These are phyloP conservation scores for Aureobasidium mangrovei DNA, from an alignment of 2,329 filamentous ascomycete genomes.

Conservation along the genomic window DNA sequence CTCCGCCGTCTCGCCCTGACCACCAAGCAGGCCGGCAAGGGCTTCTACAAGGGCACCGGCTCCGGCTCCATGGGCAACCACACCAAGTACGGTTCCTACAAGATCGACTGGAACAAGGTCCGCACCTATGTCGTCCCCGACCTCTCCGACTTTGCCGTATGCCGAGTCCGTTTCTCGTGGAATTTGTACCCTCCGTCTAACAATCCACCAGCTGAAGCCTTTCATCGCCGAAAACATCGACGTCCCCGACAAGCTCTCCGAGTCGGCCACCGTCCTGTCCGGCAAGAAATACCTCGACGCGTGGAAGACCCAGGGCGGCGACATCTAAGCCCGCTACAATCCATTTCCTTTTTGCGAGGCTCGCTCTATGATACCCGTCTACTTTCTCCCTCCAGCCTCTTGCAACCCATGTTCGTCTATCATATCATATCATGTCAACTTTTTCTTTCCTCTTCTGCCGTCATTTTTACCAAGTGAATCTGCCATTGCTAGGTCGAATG, in stretches of 20 bases:
- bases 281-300: slow-evolving; percentile 25
- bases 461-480: no score
- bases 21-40: slow-evolving; percentile 85
- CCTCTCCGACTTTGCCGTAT: slow-evolving; percentile 63
- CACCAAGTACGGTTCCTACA: slow-evolving; percentile 74
- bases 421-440: background rate
- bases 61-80: slow-evolving; percentile 80
- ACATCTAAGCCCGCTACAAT: background rate
- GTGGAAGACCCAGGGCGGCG: slow-evolving; percentile 28
- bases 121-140: slow-evolving; percentile 80
- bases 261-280: slow-evolving; percentile 22
- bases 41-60: slow-evolving; percentile 94
- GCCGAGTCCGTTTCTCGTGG: slow-evolving; percentile 1
- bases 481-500: no score
- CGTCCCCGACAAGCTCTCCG: slow-evolving; percentile 45
- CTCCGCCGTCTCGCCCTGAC: slow-evolving; percentile 73
- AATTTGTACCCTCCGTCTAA: background rate
- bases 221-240: slow-evolving; percentile 60
- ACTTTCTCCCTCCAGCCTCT: no score
- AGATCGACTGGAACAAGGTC: slow-evolving; percentile 78
- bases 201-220: slow-evolving; percentile 56
- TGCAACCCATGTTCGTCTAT: no score
- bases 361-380: background rate
- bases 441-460: no score
- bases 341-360: background rate